Percentiles rank a stretch among this genome's conserved stretches.
phyloP scores from a whole-genome alignment of 2,329 filamentous ascomycete species.

The Orbilia blumenaviensis region DNA sequence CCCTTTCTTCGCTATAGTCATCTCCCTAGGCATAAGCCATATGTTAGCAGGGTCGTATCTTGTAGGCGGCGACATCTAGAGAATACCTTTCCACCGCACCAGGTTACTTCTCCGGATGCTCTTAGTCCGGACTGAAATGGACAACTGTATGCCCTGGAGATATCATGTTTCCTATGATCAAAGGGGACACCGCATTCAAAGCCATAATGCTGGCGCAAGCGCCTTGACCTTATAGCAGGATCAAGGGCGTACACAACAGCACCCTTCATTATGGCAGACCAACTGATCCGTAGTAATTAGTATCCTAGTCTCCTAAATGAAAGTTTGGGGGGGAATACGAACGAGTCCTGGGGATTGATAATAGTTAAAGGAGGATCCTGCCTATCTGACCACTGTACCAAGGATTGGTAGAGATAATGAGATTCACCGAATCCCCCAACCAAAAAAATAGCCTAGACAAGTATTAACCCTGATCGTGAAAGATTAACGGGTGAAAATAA shows the following conservation, averaged over 20 bases:
- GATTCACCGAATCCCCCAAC: slow-evolving; percentile 49
- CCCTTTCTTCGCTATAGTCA: not conserved
- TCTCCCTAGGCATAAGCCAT: slow-evolving; percentile 22
- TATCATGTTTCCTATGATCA: not conserved
- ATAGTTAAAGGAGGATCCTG: slow-evolving; percentile 9
- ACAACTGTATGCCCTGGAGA: not conserved
- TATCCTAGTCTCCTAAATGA: not conserved
- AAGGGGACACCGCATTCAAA: not conserved
- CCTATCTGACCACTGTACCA: not conserved
- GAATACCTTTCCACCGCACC: slow-evolving; percentile 8
- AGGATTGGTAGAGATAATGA: slow-evolving; percentile 25
- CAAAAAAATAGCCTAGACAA: slow-evolving; percentile 22
- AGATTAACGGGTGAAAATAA: too few species aligned
- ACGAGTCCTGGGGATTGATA: slow-evolving; percentile 43
- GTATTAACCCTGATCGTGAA: not conserved
- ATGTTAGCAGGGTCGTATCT: too few species aligned
- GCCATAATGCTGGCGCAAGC: slow-evolving; percentile 39
- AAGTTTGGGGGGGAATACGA: not conserved
- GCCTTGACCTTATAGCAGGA: slow-evolving; percentile 9
- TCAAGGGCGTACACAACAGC: slow-evolving; percentile 11
- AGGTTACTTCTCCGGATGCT: not conserved
- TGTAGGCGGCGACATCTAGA: not conserved
- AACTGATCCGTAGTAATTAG: slow-evolving; percentile 5
- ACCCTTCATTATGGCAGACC: slow-evolving; percentile 45
- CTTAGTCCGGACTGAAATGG: not conserved